Evolutionary conservation across 257 asterid species (phyloP).

Genomic region (Avicennia marina): DNA sequence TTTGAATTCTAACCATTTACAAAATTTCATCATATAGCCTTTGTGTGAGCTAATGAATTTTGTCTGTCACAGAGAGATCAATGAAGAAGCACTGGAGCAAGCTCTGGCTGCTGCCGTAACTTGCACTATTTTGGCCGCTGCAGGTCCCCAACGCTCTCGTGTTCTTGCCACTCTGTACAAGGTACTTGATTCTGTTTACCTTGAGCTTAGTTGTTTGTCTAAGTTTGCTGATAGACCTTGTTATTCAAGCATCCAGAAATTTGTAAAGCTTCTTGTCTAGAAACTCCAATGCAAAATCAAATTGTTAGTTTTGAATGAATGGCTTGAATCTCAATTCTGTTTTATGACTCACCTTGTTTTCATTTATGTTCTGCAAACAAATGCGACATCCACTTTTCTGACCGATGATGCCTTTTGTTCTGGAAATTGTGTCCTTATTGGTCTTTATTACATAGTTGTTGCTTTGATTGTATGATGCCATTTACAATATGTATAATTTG

Average conservation of each 20-base stretch:
- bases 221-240: neutral
- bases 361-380: too few relatives aligned
- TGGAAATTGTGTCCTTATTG: neutral
- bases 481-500: neutral
- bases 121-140: slow-evolving; percentile 95
- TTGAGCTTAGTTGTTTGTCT: neutral
- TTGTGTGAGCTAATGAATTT: slow-evolving; percentile 13
- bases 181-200: slow-evolving; percentile 35
- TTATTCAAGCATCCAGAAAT: neutral
- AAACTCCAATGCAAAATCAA: slow-evolving; percentile 7
- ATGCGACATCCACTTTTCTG: too few relatives aligned
- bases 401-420: too few relatives aligned
- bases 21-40: slow-evolving; percentile 8
- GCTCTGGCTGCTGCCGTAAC: slow-evolving; percentile 91
- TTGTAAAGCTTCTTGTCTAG: slow-evolving; percentile 3
- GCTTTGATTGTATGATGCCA: neutral
- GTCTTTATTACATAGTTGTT: neutral
- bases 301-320: neutral
- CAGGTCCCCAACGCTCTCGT: slow-evolving; percentile 94
- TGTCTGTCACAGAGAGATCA: slow-evolving; percentile 60
- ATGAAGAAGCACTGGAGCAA: slow-evolving; percentile 90
- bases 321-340: too few relatives aligned
- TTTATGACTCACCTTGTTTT: too few relatives aligned
- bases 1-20: neutral
- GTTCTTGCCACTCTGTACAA: slow-evolving; percentile 96